phyloP scores from a whole-genome alignment of 306 rosid genomes.

The Begonia peltatifolia region DNA sequence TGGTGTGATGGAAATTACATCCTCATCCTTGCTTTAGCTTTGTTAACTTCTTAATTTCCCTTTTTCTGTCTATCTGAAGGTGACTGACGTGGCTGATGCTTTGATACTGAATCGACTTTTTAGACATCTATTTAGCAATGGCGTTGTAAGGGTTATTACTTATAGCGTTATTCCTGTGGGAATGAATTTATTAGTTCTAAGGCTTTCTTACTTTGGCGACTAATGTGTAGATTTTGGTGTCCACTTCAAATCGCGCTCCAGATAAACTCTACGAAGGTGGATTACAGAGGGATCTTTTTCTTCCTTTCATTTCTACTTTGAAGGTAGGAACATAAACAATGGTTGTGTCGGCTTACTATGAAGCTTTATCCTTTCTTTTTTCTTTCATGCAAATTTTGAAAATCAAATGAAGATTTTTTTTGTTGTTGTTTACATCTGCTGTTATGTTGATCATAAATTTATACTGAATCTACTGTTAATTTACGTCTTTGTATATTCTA shows the following conservation, averaged over 20 bases:
- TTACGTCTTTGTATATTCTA: slow-evolving; percentile 7
- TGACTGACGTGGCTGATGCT: slow-evolving; percentile 97
- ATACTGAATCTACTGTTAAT: not conserved
- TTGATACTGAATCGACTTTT: slow-evolving; percentile 78
- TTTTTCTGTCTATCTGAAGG: slow-evolving; percentile 27
- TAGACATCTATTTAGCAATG: slow-evolving; percentile 62
- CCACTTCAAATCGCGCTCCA: slow-evolving; percentile 97
- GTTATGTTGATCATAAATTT: no score
- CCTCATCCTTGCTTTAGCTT: slow-evolving; percentile 2
- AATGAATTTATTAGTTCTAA: not conserved
- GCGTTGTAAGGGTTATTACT: slow-evolving; percentile 45
- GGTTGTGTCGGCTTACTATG: no score
- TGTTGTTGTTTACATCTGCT: not conserved
- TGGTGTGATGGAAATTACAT: slow-evolving; percentile 30
- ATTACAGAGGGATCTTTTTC: slow-evolving; percentile 89
- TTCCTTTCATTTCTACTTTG: slow-evolving; percentile 72
- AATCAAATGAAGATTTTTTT: not conserved
- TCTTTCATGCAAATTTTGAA: not conserved
- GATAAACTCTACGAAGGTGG: slow-evolving; percentile 90
- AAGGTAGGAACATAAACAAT: slow-evolving; percentile 33
- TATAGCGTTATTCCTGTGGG: not conserved
- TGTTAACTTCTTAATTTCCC: slow-evolving; percentile 4
- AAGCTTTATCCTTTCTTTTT: not conserved
- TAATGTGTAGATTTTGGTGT: slow-evolving; percentile 58
- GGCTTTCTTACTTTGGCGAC: slow-evolving; percentile 6